Evolutionary conservation across 768 basidiomycete genomes (phyloP), one percentile per base, ranked within the genome.

Genomic region (Hirschioporus abietinus): DNA sequence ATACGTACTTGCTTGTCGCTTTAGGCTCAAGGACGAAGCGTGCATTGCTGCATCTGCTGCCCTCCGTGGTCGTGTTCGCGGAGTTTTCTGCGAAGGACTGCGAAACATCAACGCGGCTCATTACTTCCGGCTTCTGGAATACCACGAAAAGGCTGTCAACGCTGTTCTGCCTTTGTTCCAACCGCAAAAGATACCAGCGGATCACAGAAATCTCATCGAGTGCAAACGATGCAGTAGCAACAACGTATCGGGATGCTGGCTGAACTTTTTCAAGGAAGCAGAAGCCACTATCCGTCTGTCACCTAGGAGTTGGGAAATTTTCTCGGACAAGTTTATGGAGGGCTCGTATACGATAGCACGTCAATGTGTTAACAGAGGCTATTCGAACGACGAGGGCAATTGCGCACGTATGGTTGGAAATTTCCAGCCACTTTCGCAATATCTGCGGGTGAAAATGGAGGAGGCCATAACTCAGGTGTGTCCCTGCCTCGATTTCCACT

Each of bases 11-110:
- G 78, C 82, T 8, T 78, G 79, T 25, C 77, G 77, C 35, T 80
- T 77, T 65, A 80, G 77, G 9, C 84, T 83, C 81, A 75, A 75
- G 58, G 77, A 80, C 58, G 83, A 84, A 70, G 78, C 80, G 7
- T 75, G 75, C 67, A 66, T 78, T 15, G 82, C 83, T 25, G 60
- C 60, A 34, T 25, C 10, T 17, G 60, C 60, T 25, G 24, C 25
- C 23, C 60, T 61, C 30, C 60, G 60, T 9, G 60, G 24, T 17
- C 12, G 15, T 12, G 30, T 61, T 12, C 25, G 25, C 5, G 60
- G 60, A 15, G 60, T 61, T 25, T 61, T 61, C 60, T 25, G 10
- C 15, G 25, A 25, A 4, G 60, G 23, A 61, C 60, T 61, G 17
- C 25, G 25, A 25, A 61, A 18, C 60, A 61, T 61, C 24, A 25